Conservation (phyloP, 192 early-diverging fungal genomes). For the Diversispora eburnea region DNA sequence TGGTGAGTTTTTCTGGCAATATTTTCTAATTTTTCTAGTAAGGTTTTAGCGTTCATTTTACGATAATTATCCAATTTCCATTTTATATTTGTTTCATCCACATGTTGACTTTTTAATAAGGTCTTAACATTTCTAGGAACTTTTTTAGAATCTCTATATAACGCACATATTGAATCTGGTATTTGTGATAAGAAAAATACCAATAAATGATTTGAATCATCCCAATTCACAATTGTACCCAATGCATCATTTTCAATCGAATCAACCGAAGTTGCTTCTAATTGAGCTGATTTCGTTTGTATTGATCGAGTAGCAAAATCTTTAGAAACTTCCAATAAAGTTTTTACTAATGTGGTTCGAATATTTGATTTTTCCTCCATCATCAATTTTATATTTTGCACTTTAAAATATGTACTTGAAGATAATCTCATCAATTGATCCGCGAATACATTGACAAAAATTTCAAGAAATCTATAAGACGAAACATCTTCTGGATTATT, state of each 20-base stretch:
- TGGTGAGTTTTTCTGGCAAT: constrained; percentile 13
- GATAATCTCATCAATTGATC: constrained; percentile 33
- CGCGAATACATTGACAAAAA: constrained; percentile 30
- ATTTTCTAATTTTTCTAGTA: constrained; percentile 11
- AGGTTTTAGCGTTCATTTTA: neutral
- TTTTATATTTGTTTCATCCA: neutral
- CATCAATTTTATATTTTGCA: constrained; percentile 29
- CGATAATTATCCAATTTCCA: constrained; percentile 8
- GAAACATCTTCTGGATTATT: neutral
- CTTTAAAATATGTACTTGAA: constrained; percentile 23
- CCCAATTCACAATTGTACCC: constrained; percentile 8
- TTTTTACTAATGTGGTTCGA: constrained; percentile 20
- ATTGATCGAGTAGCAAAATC: constrained; percentile 28
- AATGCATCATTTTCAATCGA: neutral
- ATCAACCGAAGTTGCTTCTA: neutral
- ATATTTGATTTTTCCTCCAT: constrained; percentile 1
- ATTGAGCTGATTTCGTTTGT: neutral
- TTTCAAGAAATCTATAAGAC: constrained; percentile 29
- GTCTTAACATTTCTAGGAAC: constrained; percentile 19
- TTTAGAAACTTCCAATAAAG: constrained; percentile 23
- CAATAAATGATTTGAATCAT: constrained; percentile 27
- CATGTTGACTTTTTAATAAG: constrained; percentile 13
- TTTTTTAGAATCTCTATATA: constrained; percentile 21
- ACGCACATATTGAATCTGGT: constrained; percentile 19
- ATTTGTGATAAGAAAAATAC: constrained; percentile 25